Percentiles rank a stretch among this genome's conserved stretches.
phyloP scores from a whole-genome alignment of 441 rosid species.

The Breynia disticha region DNA sequence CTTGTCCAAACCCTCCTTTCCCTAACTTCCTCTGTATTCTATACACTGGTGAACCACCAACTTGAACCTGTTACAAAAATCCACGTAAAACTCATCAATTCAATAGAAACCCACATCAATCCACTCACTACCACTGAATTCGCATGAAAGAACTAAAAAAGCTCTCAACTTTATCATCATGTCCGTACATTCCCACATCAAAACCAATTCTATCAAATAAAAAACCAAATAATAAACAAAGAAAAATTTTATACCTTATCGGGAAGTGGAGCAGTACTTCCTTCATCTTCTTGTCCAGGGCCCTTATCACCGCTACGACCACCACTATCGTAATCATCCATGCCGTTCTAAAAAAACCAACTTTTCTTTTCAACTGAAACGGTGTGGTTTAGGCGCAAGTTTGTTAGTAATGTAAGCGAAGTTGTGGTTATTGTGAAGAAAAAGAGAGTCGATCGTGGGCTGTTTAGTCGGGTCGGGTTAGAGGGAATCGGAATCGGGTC shows the following conservation, averaged over 20 bases:
- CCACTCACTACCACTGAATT: too few species aligned
- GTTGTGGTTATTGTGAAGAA: background rate
- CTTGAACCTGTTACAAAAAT: slow-evolving; percentile 36
- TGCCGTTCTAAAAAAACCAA: slow-evolving; percentile 26
- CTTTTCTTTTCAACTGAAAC: slow-evolving; percentile 12
- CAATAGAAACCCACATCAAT: too few species aligned
- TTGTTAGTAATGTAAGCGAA: background rate
- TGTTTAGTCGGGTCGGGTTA: too few species aligned
- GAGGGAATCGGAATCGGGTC: background rate
- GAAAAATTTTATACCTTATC: slow-evolving; percentile 51
- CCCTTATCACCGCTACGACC: slow-evolving; percentile 55
- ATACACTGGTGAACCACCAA: slow-evolving; percentile 57
- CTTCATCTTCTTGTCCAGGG: slow-evolving; percentile 68
- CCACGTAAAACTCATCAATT: too few species aligned
- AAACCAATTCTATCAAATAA: background rate
- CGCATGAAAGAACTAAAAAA: too few species aligned
- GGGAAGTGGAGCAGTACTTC: slow-evolving; percentile 74
- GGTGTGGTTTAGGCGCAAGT: slow-evolving; percentile 14
- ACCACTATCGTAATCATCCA: slow-evolving; percentile 68
- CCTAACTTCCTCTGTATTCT: slow-evolving; percentile 57
- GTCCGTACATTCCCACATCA: too few species aligned
- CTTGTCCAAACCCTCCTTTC: slow-evolving; percentile 82
- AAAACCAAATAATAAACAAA: background rate
- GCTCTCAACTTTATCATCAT: too few species aligned
- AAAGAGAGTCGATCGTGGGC: background rate